Conservation (phyloP, 768 basidiomycete species). For the Xerocomellus chrysenteron region DNA sequence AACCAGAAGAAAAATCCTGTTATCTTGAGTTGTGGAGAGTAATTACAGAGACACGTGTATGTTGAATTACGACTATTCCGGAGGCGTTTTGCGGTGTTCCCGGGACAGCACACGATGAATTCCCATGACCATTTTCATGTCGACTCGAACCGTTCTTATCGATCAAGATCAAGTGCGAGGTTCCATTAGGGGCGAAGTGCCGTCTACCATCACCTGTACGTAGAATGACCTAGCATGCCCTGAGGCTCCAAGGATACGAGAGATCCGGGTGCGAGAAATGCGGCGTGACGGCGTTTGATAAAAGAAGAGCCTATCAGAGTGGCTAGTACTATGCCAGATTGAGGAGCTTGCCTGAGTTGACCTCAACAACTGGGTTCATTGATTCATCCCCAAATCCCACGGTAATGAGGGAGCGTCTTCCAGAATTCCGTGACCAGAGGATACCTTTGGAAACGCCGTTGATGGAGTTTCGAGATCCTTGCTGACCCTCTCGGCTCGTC, state of each 20-base stretch:
- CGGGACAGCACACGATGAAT: not conserved
- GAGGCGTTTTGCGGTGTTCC: not conserved
- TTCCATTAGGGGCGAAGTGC: slow-evolving; percentile 4
- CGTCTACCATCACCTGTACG: not conserved
- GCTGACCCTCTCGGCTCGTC: not conserved
- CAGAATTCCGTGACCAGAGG: not conserved
- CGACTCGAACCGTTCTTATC: not conserved
- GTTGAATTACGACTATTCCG: no score
- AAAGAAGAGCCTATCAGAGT: not conserved
- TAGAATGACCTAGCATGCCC: not conserved
- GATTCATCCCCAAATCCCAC: no score
- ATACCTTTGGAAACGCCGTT: no score
- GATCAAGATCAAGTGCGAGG: not conserved
- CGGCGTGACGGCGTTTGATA: not conserved
- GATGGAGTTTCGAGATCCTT: not conserved
- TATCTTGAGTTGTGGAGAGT: no score
- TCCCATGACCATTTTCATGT: not conserved
- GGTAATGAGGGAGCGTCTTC: not conserved
- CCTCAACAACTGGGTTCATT: not conserved
- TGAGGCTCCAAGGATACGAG: not conserved
- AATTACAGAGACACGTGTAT: not conserved
- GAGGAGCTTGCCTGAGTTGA: not conserved
- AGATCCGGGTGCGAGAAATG: not conserved
- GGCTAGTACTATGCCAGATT: not conserved
- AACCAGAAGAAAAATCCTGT: not conserved